phyloP scores from a whole-genome alignment of 2,329 filamentous ascomycete species.

The Xylaria hypoxylon region DNA sequence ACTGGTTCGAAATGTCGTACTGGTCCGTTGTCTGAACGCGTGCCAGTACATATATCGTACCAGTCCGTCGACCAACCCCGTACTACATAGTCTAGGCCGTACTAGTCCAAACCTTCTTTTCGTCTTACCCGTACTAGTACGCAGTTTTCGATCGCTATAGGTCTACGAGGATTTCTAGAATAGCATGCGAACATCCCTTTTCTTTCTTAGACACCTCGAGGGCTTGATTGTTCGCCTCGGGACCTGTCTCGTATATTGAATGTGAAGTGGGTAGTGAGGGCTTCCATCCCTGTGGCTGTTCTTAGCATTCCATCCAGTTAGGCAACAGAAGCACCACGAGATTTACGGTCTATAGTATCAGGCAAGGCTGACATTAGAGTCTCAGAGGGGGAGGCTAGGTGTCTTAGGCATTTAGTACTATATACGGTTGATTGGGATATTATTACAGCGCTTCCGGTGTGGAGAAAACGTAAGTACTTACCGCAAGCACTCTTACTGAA shows the following conservation, averaged over 20 bases:
- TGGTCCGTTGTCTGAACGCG: neutral
- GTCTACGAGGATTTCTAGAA: too few species aligned
- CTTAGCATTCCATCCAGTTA: constrained; percentile 14
- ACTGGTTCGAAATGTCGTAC: neutral
- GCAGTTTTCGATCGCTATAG: neutral
- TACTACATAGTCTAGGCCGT: constrained; percentile 2
- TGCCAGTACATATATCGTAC: neutral
- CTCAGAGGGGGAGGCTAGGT: neutral
- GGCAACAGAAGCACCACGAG: constrained; percentile 11
- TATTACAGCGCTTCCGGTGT: too few species aligned
- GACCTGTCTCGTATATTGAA: neutral
- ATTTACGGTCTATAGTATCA: constrained; percentile 12
- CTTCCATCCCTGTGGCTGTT: constrained; percentile 10
- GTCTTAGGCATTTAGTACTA: constrained; percentile 6
- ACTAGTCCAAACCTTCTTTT: constrained; percentile 7
- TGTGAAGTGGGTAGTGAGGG: constrained; percentile 8
- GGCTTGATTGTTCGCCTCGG: neutral
- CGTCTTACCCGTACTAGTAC: constrained; percentile 1
- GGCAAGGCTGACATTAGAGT: neutral
- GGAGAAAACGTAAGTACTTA: too few species aligned
- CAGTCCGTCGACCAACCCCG: constrained; percentile 5
- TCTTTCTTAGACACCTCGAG: neutral
- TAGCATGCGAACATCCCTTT: neutral
- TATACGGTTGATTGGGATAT: constrained; percentile 7
- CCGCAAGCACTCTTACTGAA: too few species aligned